Evolutionary conservation across 164 flowering plant genomes (phyloP).

Genomic region (Vitis riparia): DNA sequence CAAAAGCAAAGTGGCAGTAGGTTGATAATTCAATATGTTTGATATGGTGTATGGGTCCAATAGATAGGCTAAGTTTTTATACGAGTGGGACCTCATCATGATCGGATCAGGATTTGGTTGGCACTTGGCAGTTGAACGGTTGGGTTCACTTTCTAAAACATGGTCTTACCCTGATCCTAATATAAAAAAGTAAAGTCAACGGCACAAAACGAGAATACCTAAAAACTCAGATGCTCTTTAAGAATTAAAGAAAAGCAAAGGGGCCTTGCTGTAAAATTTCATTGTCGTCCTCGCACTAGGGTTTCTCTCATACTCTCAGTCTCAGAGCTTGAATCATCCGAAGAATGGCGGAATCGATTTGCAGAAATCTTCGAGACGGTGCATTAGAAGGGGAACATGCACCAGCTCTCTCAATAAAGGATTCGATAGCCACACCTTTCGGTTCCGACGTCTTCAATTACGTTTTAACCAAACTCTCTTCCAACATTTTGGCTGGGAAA

Average conservation of each 20-base stretch:
- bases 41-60: no score
- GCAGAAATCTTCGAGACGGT: conserved; percentile 83
- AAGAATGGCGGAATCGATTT: conserved; percentile 72
- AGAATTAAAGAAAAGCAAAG: no score
- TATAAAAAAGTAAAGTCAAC: no score
- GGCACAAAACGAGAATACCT: not conserved
- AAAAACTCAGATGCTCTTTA: not conserved
- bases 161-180: no score
- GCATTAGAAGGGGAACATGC: conserved; percentile 82
- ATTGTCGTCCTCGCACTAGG: not conserved
- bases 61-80: no score
- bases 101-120: no score
- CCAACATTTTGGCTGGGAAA: conserved; percentile 57
- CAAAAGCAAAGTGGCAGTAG: no score
- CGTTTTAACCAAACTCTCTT: conserved; percentile 49
- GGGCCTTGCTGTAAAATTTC: not conserved
- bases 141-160: no score
- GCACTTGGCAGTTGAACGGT: no score
- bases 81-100: no score
- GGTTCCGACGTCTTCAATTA: conserved; percentile 61
- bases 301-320: conserved; percentile 1
- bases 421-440: conserved; percentile 48
- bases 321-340: not conserved
- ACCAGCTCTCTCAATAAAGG: conserved; percentile 78
- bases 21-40: no score